Evolutionary conservation across 306 rosid genomes (phyloP), one percentile per base, ranked within the genome.

Genomic region (Luffa acutangula): DNA sequence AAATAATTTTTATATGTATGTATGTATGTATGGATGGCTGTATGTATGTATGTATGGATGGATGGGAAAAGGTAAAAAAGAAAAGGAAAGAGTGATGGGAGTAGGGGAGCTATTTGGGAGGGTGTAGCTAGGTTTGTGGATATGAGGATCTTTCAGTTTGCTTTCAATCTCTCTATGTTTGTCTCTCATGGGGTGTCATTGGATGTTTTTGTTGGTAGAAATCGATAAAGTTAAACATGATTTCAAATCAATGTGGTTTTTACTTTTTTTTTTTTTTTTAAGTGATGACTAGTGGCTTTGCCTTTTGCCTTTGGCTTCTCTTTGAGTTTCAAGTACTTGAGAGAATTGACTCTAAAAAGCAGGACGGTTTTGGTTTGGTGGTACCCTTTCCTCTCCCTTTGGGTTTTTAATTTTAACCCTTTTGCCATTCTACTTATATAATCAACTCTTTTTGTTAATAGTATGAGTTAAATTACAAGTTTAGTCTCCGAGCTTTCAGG

Each of bases 71-170:
- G 36, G 54, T 25, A 81, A 85, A 81, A 85, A 89, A 91, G 48
- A 65, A 65, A 37, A 63, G 70, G 34, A 63, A 91, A 76, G 63
- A 31, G 91, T 81, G 87, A 81, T 25, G 31, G 31, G 31, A 25
- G 90, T 21, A 74, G 25, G 51, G 65, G 87, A 87, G 93, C 89
- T 89, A 83, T 87, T 91, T 88, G 5, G 10, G 86, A 79, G 84
- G 89, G 86, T 89, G 97, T 88, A 87, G n/a, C n/a, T n/a, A n/a
- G 79, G 46, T 77, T 90, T 76, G 91, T 87, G 91, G 89, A 88
- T 85, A 78, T 86, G 88, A 82, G 89, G 93, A 89, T 90, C 97
- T 89, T 78, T 86, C 82, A 83, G 71, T 52, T n/a, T 66, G 17
- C 8, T 59, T 25, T 88, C 80, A 53, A 64, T 85, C 79, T 82